Conservation (phyloP, 805 yeast species). For the Ascoidea asiatica region DNA sequence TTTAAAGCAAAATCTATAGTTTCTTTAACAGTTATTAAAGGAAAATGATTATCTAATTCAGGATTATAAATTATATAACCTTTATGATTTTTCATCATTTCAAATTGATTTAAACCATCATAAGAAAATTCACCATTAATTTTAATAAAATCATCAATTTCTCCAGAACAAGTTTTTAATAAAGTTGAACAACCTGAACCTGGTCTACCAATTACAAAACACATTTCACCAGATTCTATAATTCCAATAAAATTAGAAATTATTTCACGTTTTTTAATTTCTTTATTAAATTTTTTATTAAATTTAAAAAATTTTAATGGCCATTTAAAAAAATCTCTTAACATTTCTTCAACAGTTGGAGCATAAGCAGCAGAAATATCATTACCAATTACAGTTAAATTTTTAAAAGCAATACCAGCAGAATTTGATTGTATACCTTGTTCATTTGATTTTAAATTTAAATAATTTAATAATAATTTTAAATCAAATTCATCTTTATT, state of each 20-base stretch:
- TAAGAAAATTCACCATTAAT: constrained; percentile 44
- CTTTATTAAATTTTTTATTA: constrained; percentile 18
- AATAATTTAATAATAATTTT: constrained; percentile 25
- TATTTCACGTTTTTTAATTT: too few relatives aligned
- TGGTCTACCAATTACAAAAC: constrained; percentile 39
- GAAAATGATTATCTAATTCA: constrained; percentile 62
- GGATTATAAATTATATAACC: constrained; percentile 46
- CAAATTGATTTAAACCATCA: constrained; percentile 46
- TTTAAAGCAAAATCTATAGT: constrained; percentile 60
- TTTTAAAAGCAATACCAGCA: constrained; percentile 36
- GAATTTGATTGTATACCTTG: constrained; percentile 34
- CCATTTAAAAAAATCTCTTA: constrained; percentile 22
- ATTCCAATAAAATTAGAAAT: constrained; percentile 29
- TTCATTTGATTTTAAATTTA: constrained; percentile 22
- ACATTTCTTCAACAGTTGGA: constrained; percentile 30
- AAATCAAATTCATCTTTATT: constrained; percentile 33
- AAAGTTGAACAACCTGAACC: constrained; percentile 52
- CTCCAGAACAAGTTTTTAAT: constrained; percentile 28
- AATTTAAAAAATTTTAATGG: constrained; percentile 20
- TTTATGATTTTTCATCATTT: constrained; percentile 44
- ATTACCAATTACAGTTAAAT: constrained; percentile 29
- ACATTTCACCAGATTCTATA: constrained; percentile 34
- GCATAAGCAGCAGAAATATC: constrained; percentile 42
- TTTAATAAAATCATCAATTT: constrained; percentile 27
- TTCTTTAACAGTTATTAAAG: constrained; percentile 62